phyloP scores from a whole-genome alignment of 139 green algal species.

The Pycnococcus provasolii region DNA sequence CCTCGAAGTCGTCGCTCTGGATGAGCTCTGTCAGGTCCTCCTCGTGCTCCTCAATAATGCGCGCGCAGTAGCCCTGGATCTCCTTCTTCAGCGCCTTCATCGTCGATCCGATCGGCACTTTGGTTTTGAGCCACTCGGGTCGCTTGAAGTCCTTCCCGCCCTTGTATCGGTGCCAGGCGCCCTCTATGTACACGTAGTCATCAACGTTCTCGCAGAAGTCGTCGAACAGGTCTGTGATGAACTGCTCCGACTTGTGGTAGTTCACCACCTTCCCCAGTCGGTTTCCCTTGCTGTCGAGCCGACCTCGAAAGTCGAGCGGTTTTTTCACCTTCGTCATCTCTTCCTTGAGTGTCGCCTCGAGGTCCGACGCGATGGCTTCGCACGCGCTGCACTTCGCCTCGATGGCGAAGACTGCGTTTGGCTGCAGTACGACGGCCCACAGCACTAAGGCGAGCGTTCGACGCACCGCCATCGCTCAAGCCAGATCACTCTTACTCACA shows the following conservation, averaged over 20 bases:
- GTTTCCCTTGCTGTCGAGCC: constrained; percentile 2
- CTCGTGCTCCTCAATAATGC: constrained; percentile 7
- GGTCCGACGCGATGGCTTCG: not conserved
- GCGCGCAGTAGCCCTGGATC: constrained; percentile 9
- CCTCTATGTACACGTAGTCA: not conserved
- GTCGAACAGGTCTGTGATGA: constrained; percentile 12
- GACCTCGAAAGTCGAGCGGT: constrained; percentile 10
- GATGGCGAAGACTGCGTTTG: not conserved
- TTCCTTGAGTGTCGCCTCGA: not conserved
- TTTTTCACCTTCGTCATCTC: not conserved
- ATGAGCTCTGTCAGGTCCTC: not conserved
- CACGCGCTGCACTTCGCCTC: constrained; percentile 14
- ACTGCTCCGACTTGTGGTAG: constrained; percentile 6
- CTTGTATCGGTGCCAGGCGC: not conserved
- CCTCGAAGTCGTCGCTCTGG: no score
- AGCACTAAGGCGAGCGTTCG: no score
- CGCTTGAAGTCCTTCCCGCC: no score
- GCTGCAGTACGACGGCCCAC: no score
- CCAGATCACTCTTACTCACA: no score
- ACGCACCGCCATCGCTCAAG: no score
- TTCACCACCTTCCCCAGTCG: constrained; percentile 10
- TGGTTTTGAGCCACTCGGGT: not conserved
- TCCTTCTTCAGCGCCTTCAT: not conserved
- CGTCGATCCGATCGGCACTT: not conserved
- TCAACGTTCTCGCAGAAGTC: constrained; percentile 1